phyloP scores from a whole-genome alignment of 169 alveolate species.

The Perkinsus chesapeaki region DNA sequence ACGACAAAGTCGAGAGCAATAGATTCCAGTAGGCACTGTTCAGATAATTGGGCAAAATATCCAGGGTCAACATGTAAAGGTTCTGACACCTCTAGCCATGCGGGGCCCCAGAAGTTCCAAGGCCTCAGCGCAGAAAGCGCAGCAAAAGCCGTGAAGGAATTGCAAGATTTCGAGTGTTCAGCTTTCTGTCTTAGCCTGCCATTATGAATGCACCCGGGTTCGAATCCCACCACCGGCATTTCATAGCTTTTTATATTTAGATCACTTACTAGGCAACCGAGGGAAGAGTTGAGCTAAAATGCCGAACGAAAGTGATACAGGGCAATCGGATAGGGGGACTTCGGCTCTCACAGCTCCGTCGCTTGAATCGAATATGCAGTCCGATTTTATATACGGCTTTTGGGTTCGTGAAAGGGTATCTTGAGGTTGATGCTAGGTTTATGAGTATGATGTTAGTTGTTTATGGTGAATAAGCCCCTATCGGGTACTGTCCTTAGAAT shows the following conservation, averaged over 20 bases:
- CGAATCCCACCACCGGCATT: background rate
- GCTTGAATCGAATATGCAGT: too few species aligned
- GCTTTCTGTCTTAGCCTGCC: background rate
- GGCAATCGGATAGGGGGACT: too few species aligned
- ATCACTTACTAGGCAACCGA: too few species aligned
- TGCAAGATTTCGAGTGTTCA: background rate
- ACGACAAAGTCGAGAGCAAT: too few species aligned
- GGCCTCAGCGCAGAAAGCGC: slow-evolving; percentile 5
- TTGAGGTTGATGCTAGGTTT: background rate
- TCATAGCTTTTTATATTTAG: too few species aligned
- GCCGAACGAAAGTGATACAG: too few species aligned
- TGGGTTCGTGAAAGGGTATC: too few species aligned
- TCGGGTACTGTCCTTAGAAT: background rate
- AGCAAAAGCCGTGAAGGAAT: background rate
- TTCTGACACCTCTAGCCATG: background rate
- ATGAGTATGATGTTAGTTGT: background rate
- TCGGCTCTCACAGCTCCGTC: too few species aligned
- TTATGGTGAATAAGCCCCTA: background rate
- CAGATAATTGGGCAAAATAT: background rate
- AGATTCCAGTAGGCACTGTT: too few species aligned
- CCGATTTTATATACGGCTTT: too few species aligned
- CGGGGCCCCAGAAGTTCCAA: background rate
- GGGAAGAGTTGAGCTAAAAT: too few species aligned
- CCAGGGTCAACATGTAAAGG: background rate
- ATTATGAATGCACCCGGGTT: background rate